Percentiles rank a stretch among this genome's conserved stretches.
phyloP scores from a whole-genome alignment of 2,329 filamentous ascomycete species.

The Purpureocillium lavendulum region DNA sequence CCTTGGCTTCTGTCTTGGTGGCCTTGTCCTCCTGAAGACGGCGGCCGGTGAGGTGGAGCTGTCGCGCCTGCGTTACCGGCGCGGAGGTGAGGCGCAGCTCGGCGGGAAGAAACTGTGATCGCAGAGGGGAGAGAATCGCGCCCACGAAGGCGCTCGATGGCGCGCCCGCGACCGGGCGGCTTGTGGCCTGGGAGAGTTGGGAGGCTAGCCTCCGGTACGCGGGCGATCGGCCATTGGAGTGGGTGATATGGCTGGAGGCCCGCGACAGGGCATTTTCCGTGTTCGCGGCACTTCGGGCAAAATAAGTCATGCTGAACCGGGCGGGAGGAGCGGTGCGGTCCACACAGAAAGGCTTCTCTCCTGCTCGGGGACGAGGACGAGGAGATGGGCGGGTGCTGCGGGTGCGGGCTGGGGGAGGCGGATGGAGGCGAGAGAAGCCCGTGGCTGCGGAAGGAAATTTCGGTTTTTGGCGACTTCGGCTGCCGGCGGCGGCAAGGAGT shows the following conservation, averaged over 20 bases:
- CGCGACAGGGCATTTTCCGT: slow-evolving; percentile 32
- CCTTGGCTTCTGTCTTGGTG: slow-evolving; percentile 15
- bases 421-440: slow-evolving; percentile 13
- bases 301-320: slow-evolving; percentile 34
- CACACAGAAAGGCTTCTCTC: slow-evolving; percentile 14
- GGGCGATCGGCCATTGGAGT: slow-evolving; percentile 34
- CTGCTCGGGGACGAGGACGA: slow-evolving; percentile 15
- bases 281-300: slow-evolving; percentile 33
- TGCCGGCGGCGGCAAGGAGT: background rate
- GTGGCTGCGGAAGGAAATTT: slow-evolving; percentile 26
- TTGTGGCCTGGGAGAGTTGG: slow-evolving; percentile 20
- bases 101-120: slow-evolving; percentile 34
- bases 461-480: slow-evolving; percentile 27
- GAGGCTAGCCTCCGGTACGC: slow-evolving; percentile 39
- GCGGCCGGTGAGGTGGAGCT: slow-evolving; percentile 22
- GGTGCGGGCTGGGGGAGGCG: slow-evolving; percentile 9
- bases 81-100: slow-evolving; percentile 23
- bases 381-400: slow-evolving; percentile 4
- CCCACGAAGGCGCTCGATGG: slow-evolving; percentile 16
- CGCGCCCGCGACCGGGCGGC: slow-evolving; percentile 16
- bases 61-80: slow-evolving; percentile 18
- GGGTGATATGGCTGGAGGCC: slow-evolving; percentile 26
- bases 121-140: slow-evolving; percentile 28
- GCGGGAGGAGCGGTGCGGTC: slow-evolving; percentile 15
- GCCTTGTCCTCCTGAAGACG: slow-evolving; percentile 25